Evolutionary conservation across 2,329 filamentous ascomycete genomes (phyloP), one percentile per base, ranked within the genome.

Genomic region (Aschersonia sp.): DNA sequence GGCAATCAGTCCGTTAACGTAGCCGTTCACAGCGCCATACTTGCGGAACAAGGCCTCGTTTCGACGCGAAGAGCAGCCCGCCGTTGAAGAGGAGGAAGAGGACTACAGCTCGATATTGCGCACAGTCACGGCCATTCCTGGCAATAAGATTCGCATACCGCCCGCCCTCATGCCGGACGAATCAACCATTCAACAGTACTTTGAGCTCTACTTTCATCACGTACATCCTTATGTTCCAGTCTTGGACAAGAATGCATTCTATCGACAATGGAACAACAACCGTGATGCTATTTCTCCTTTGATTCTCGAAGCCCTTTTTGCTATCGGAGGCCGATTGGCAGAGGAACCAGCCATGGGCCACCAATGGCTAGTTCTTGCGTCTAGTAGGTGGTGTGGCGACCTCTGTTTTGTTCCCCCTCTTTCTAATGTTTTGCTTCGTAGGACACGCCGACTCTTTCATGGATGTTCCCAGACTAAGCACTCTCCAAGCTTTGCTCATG

Each of bases 171-270:
- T 97, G 88, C 90, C 90, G 1, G 77, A 83, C 32, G 87, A 95
- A 32, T 81, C 87, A 43, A 86, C 86, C 37, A 82, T 83, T 5
- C 69, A 88, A 59, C 77, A 84, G 37, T 94, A 92, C 60, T 94
- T 97, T 60, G 81, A 92, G 40, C 83, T 94, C 42, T 97, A 87
- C 62, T 97, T 97, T 63, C 71, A 74, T 35, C 82, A 95, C 55
- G 84, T 95, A 32, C 92, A 97, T 58, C 89, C 89, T 0, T 97
- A 95, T 56, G 81, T 94, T 2, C 90, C 90, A 0, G 87, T 97
- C 4, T 69, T 97, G 47, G 89, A 92, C 66, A 85, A 87, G 57
- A 69, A 76, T 2, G 72, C 83, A 40, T 85, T 97, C 56, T 94
- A 92, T 58, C 81, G 87, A 42, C 88, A 95, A 66, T 97, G 90